Base-by-base conservation (phyloP, 495 filamentous ascomycete genomes). In the Aspergillus baeticus region DNA sequence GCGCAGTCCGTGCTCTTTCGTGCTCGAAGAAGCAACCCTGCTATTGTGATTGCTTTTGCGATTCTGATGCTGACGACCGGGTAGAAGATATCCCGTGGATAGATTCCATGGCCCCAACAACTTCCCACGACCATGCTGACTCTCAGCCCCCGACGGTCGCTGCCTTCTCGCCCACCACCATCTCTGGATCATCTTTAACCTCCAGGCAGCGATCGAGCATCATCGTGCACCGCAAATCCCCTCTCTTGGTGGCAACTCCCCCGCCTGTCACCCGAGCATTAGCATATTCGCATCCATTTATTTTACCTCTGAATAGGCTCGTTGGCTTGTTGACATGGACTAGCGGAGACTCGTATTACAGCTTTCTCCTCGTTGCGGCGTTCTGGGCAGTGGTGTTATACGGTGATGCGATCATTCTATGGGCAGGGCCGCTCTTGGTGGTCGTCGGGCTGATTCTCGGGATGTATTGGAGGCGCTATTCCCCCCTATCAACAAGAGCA, bases 161-260 rank as follows among this genome's bases (percentile, higher is more conserved):
- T 55, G 78, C 88, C 46, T 99, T 99, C 76, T 91, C 93, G 22
- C 92, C 94, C 29, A 80, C 83, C 18, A 90, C 89, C 42, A 80
- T 89, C 46, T 85, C 86, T 8, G 80, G 85, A 49, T 81, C 82
- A 13, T 83, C 87, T 21, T 77, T 87, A 47, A 84, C 85, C 20
- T 86, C 86, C 35, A 87, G 87, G 63, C 84, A 91, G 54, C 85
- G 91, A 44, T 93, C 90, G 36, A 94, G 90, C 55, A 89, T 98
- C 61, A 84, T 98, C 51, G 92, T 99, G 1, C 92, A 98, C 70
- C 92, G 94, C 68, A 99, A 98, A 72, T 95, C 90, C 4, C 94
- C 95, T 17, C 75, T 99, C 21, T 80, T 99, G 31, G 86, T 95
- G 46, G 90, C 93, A 11, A 99, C 94, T 31, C 94, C 94, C 26